Conservation (phyloP, 768 basidiomycete species). For the Terana coerulea region DNA sequence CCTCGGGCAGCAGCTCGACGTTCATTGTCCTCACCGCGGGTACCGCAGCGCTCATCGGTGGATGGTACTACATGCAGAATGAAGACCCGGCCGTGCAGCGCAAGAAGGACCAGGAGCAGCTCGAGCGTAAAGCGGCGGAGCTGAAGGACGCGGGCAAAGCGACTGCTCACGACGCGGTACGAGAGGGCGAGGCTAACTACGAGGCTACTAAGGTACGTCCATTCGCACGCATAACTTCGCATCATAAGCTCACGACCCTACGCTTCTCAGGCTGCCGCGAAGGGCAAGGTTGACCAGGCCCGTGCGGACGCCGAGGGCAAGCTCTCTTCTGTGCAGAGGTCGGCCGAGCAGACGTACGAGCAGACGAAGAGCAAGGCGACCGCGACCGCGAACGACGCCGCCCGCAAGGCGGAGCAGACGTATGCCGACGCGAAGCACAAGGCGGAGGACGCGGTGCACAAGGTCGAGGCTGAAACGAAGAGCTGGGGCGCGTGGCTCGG, state of each 20-base stretch:
- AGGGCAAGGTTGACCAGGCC: conserved; percentile 26
- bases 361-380: conserved; percentile 23
- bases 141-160: conserved; percentile 29
- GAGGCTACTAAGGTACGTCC: conserved; percentile 33
- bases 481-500: conserved; percentile 30
- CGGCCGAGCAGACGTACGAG: conserved; percentile 23
- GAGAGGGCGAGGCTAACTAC: conserved; percentile 31
- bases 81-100: conserved; percentile 19
- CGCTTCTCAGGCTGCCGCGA: conserved; percentile 17
- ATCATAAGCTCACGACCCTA: no score
- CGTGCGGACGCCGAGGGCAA: conserved; percentile 23
- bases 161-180: conserved; percentile 24
- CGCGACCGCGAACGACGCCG: conserved; percentile 25
- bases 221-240: no score
- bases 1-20: conserved; percentile 19
- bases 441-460: conserved; percentile 26
- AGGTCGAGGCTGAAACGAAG: conserved; percentile 27
- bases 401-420: conserved; percentile 26
- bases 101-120: conserved; percentile 30
- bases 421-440: conserved; percentile 26
- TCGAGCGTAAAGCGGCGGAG: conserved; percentile 26
- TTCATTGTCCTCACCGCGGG: conserved; percentile 25
- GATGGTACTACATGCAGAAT: conserved; percentile 33
- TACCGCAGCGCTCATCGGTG: conserved; percentile 31
- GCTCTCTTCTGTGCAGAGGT: conserved; percentile 24